Conservation (phyloP, 257 asterid genomes). For the Petunia axillaris region DNA sequence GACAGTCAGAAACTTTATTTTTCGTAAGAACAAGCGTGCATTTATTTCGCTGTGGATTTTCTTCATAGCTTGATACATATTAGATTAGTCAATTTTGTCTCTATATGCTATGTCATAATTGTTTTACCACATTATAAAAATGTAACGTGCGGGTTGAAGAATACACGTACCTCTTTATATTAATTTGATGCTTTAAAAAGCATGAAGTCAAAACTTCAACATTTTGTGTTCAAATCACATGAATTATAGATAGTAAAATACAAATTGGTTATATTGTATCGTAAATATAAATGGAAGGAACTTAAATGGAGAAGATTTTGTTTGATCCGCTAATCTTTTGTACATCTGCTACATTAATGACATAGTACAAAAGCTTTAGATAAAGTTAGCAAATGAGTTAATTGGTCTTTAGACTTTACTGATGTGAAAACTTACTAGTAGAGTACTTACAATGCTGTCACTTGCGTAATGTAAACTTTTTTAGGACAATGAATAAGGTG, state of each 20-base stretch:
- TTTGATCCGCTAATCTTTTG: background rate
- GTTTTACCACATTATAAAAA: background rate
- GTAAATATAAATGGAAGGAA: background rate
- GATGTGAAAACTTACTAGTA: background rate
- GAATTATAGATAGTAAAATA: background rate
- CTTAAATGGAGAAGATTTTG: background rate
- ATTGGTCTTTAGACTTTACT: background rate
- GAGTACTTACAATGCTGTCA: background rate
- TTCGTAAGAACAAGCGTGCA: constrained; percentile 10
- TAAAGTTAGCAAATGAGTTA: background rate
- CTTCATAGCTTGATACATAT: background rate
- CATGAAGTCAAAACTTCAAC: background rate
- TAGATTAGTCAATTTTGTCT: constrained; percentile 18
- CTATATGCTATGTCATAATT: background rate
- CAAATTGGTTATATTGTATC: background rate
- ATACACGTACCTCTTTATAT: background rate
- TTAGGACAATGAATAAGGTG: background rate
- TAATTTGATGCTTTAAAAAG: background rate
- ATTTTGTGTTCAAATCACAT: background rate
- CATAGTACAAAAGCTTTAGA: background rate
- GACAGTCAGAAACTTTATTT: constrained; percentile 7
- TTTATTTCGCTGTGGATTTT: background rate
- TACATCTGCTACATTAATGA: background rate
- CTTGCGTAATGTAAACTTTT: background rate
- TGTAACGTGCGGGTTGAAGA: constrained; percentile 20